A percentile compares a stretch with the other conserved stretches of the same genome.
These are phyloP conservation scores for Fusarium sp. DNA, from an alignment of 2,329 filamentous ascomycete genomes.

Conservation along the genomic window DNA sequence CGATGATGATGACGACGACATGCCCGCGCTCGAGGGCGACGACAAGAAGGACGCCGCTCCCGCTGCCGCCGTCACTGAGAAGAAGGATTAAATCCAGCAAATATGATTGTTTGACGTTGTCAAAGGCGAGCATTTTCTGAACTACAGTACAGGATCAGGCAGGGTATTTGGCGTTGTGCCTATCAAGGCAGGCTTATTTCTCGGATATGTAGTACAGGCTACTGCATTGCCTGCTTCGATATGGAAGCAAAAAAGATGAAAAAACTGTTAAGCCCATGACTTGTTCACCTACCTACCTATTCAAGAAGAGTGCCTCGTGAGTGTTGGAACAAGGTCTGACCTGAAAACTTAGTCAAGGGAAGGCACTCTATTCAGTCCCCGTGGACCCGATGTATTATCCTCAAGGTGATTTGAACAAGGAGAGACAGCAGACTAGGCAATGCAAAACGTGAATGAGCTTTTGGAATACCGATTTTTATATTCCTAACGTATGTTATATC, in stretches of 20 bases:
- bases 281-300: background rate
- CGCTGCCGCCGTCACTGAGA: slow-evolving; percentile 52
- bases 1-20: slow-evolving; percentile 80
- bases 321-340: background rate
- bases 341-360: background rate
- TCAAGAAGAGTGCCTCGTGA: background rate
- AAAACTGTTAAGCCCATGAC: slow-evolving; percentile 35
- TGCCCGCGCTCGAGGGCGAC: slow-evolving; percentile 81
- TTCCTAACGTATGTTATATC: background rate
- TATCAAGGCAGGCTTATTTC: slow-evolving; percentile 37
- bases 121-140: slow-evolving; percentile 37
- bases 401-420: background rate
- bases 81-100: slow-evolving; percentile 51
- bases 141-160: slow-evolving; percentile 37
- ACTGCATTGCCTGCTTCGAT: slow-evolving; percentile 39
- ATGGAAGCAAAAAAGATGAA: slow-evolving; percentile 37
- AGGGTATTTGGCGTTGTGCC: slow-evolving; percentile 43
- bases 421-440: background rate
- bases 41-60: slow-evolving; percentile 56
- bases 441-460: background rate
- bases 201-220: slow-evolving; percentile 34
- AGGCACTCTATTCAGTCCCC: background rate
- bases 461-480: background rate
- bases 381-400: background rate
- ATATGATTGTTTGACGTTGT: slow-evolving; percentile 33